Base-by-base conservation (phyloP, 768 basidiomycete species). In the Inosperma sp. region DNA sequence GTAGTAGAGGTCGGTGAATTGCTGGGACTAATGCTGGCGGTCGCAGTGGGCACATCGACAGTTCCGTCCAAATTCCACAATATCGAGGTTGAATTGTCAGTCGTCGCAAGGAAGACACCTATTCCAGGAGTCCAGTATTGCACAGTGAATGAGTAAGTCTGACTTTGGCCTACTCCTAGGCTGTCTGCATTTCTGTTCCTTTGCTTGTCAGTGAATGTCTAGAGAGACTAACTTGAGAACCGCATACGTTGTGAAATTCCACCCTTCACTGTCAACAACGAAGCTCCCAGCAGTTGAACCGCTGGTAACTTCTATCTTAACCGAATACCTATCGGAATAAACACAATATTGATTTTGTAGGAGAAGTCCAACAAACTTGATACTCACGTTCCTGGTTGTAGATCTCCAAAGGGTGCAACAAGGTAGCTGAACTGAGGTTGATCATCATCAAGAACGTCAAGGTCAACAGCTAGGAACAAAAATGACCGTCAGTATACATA, bases 361-460 rank as follows among this genome's bases (percentile, higher is more conserved):
- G 21, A 12, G 22, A 29, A n/a, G n/a, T n/a, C n/a, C n/a, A n/a
- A 42, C 21, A 40, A 37, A 41, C 12, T 12, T 7, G 9, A 29
- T 7, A 25, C 49, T 40, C 29, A 51, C 49, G 29, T 40, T 26
- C 49, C 49, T 19, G 49, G 49, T 14, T 40, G 34, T 14, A 51
- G 49, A 51, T 51, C 49, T 44, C 49, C 49, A 21, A 51, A 42
- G 12, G 49, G 49, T 14, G 49, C 49, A 3, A 51, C 25, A 22
- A 51, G 40, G 21, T 40, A 51, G 14, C 29, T 40, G 37, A 37
- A 30, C 29, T 40, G 34, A 27, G 19, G 4, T 41, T 27, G 14
- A 3, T 39, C 48, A 16, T 51, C 49, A 7, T 25, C 16, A 13
- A 51, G 40, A 41, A 51, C 49, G 27, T 33, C 49, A 23, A 17